These are phyloP conservation scores for Coemansia sp. DNA, from an alignment of 192 early-diverging fungal genomes.

Conservation along the genomic window DNA sequence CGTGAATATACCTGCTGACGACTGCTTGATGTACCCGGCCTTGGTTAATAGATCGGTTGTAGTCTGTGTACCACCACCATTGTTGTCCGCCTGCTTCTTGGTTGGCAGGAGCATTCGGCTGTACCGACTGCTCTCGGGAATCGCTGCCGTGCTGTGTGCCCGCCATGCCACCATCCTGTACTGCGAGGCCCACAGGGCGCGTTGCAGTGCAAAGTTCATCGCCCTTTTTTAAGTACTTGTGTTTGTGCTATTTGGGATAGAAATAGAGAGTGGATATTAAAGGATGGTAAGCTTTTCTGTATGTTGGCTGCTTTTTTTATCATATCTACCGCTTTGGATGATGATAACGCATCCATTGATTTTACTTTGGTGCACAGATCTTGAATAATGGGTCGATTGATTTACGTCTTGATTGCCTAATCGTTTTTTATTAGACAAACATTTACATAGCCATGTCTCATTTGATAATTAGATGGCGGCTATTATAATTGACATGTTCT, in stretches of 20 bases:
- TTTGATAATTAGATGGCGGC: too few relatives aligned
- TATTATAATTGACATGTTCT: too few relatives aligned
- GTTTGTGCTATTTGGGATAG: too few relatives aligned
- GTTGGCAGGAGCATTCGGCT: conserved; percentile 50
- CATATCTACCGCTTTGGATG: background rate
- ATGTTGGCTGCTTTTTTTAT: too few relatives aligned
- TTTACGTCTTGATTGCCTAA: too few relatives aligned
- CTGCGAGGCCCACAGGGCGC: background rate
- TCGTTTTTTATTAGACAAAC: too few relatives aligned
- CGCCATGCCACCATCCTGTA: background rate
- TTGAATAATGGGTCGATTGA: too few relatives aligned
- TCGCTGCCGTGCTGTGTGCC: conserved; percentile 1
- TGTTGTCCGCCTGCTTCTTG: conserved; percentile 17
- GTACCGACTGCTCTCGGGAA: conserved; percentile 26
- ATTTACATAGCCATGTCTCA: too few relatives aligned
- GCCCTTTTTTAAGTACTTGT: too few relatives aligned
- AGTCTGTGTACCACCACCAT: background rate
- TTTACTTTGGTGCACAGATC: too few relatives aligned
- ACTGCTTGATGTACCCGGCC: conserved; percentile 62
- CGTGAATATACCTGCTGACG: conserved; percentile 77
- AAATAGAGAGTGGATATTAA: background rate
- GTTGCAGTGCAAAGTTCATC: background rate
- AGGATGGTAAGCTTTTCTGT: too few relatives aligned
- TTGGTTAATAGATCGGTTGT: conserved; percentile 32
- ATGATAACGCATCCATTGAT: too few relatives aligned